phyloP scores from a whole-genome alignment of 139 green algal genomes.

The Chlorella vulgaris region DNA sequence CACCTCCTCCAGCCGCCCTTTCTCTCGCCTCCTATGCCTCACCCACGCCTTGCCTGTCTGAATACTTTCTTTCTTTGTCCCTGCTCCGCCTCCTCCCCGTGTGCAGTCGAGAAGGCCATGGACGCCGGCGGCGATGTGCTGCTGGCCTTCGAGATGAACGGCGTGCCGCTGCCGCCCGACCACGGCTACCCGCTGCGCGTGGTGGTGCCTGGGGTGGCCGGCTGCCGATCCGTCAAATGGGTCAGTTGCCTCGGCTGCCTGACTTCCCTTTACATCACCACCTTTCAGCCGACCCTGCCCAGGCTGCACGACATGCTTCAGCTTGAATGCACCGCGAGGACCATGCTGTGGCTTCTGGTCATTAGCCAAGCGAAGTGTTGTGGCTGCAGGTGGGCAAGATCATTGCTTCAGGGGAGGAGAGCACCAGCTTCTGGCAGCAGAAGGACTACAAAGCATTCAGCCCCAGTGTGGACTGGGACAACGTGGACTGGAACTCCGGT shows the following conservation, averaged over 20 bases:
- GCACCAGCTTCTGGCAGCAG: constrained; percentile 77
- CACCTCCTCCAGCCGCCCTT: not conserved
- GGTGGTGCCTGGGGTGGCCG: constrained; percentile 76
- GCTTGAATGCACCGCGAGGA: too few relatives aligned
- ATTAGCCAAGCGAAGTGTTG: too few relatives aligned
- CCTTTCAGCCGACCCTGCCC: too few relatives aligned
- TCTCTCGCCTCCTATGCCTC: not conserved
- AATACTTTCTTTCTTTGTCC: not conserved
- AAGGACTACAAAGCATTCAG: constrained; percentile 92
- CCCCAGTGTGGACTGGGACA: constrained; percentile 81
- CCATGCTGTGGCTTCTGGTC: too few relatives aligned
- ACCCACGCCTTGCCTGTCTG: not conserved
- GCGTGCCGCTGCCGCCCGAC: constrained; percentile 71
- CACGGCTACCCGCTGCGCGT: constrained; percentile 83
- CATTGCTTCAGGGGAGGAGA: constrained; percentile 64
- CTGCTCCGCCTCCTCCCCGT: not conserved
- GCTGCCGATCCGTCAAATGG: constrained; percentile 87
- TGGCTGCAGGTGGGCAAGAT: constrained; percentile 43
- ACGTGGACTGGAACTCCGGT: constrained; percentile 74
- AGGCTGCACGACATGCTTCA: too few relatives aligned
- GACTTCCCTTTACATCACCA: too few relatives aligned
- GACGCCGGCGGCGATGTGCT: constrained; percentile 70
- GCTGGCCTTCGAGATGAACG: constrained; percentile 96
- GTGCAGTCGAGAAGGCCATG: constrained; percentile 60
- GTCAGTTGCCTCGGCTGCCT: too few relatives aligned